A percentile compares a stretch with the other conserved stretches of the same genome.
Conservation (phyloP, 352 stramenopile species). For the Phytophthora sansomeana region DNA sequence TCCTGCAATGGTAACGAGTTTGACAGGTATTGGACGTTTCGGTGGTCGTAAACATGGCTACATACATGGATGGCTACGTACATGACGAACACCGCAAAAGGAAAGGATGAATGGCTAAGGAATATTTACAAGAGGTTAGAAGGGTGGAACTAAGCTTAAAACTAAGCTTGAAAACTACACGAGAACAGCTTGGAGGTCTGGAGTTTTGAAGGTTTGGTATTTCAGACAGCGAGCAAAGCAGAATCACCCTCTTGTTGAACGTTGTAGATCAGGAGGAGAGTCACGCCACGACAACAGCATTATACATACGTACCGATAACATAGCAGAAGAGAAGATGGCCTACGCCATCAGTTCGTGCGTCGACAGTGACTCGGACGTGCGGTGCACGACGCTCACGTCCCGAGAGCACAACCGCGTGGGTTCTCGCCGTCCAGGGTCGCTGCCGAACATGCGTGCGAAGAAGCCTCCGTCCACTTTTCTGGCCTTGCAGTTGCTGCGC, state of each 20-base stretch:
- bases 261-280: neutral
- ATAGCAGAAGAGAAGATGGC: neutral
- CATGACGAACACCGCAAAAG: neutral
- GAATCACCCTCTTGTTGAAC: neutral
- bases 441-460: conserved; percentile 33
- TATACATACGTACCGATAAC: conserved; percentile 3
- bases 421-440: conserved; percentile 20
- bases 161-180: neutral
- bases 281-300: neutral
- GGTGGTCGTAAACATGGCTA: conserved; percentile 14
- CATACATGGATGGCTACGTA: conserved; percentile 7
- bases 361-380: conserved; percentile 29
- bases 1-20: conserved; percentile 9
- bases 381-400: conserved; percentile 37
- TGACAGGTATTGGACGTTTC: neutral
- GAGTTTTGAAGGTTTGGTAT: neutral
- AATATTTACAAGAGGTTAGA: neutral
- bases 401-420: conserved; percentile 25
- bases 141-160: neutral
- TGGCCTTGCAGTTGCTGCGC: conserved; percentile 21
- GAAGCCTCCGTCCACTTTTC: conserved; percentile 30
- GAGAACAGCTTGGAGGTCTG: neutral
- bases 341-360: conserved; percentile 28
- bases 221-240: neutral
- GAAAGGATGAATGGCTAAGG: neutral